A percentile compares a stretch with the other conserved stretches of the same genome.
phyloP scores from a whole-genome alignment of 345 rosid species.

The Toxicodendron radicans region DNA sequence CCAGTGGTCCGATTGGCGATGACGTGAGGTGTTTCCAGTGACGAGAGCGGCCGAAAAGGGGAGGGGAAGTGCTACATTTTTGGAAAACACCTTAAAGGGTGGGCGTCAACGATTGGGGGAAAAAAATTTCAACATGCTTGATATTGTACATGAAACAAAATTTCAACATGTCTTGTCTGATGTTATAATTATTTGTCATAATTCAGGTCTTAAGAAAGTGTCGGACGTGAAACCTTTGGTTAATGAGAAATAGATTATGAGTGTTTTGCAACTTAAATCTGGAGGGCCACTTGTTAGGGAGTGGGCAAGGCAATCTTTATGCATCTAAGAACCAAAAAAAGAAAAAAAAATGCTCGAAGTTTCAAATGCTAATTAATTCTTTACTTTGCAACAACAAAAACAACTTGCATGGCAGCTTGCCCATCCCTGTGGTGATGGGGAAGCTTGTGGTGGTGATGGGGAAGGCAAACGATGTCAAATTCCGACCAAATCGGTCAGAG shows the following conservation, averaged over 20 bases:
- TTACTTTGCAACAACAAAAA: conserved; percentile 66
- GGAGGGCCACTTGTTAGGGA: conserved; percentile 83
- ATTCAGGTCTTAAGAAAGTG: conserved; percentile 69
- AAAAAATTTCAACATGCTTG: too few species aligned
- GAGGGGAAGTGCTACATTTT: too few species aligned
- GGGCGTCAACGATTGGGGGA: too few species aligned
- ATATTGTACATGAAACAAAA: neutral
- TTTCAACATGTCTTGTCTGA: neutral
- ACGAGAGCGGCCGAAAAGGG: too few species aligned
- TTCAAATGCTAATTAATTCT: conserved; percentile 15
- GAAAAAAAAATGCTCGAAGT: conserved; percentile 23
- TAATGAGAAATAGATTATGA: conserved; percentile 58
- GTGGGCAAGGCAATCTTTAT: conserved; percentile 58
- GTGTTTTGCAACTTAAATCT: conserved; percentile 62
- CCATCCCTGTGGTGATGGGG: too few species aligned
- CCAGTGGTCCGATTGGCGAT: too few species aligned
- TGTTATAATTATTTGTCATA: neutral
- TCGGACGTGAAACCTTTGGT: conserved; percentile 86
- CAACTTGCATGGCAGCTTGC: conserved; percentile 80
- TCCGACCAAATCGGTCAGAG: too few species aligned
- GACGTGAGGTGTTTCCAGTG: too few species aligned
- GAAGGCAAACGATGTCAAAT: too few species aligned
- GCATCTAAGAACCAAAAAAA: neutral
- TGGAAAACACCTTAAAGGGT: too few species aligned
- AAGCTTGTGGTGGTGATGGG: too few species aligned